Base-by-base conservation (phyloP, 2,329 filamentous ascomycete species). In the Thermoascus crustaceus region DNA sequence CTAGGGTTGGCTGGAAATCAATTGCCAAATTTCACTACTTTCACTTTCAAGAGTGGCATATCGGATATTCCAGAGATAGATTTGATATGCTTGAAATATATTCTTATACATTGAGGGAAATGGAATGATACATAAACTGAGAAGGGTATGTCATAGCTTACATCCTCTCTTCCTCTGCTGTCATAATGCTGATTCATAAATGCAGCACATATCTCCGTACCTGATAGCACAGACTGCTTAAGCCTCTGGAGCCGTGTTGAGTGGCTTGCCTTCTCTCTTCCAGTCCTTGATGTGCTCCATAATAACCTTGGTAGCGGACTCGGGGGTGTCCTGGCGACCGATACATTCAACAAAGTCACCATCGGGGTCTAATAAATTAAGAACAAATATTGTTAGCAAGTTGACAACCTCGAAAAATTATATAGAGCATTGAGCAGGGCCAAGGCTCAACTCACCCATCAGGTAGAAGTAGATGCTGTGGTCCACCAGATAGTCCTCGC, bases 401-500 rank as follows among this genome's bases (percentile, higher is more conserved):
- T 5, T 13, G 19, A 16, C 2, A 13, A 18, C 20, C 10, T n/a
- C 25, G 30, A 30, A 2, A 7, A 1, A 10, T 5, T 20, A n/a
- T 26, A 24, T 19, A 23, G 14, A 10, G 21, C 7, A 37, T n/a
- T 19, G 5, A 7, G 29, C 25, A 11, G n/a, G 13, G 11, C 14
- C 26, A 3, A 17, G 10, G 26, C 2, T 16, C 14, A 40, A 66
- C 73, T 61, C 58, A 79, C 75, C 76, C 91, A 98, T 98, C 48
- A 98, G 67, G 63, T 98, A 98, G 55, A 98, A 98, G 71, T 98
- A 98, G 50, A 98, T 98, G 62, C 87, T 95, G 68, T 98, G 91
- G 61, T 98, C 91, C 8, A 98, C 91, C 50, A 98, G 64, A 59
- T 98, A 98, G 63, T 98, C 91, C 69, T 95, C 84, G 1, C 89